A percentile compares a stretch with the other conserved stretches of the same genome.
Conservation (phyloP, 495 filamentous ascomycete species). For the Penicillium atrosanguineum region DNA sequence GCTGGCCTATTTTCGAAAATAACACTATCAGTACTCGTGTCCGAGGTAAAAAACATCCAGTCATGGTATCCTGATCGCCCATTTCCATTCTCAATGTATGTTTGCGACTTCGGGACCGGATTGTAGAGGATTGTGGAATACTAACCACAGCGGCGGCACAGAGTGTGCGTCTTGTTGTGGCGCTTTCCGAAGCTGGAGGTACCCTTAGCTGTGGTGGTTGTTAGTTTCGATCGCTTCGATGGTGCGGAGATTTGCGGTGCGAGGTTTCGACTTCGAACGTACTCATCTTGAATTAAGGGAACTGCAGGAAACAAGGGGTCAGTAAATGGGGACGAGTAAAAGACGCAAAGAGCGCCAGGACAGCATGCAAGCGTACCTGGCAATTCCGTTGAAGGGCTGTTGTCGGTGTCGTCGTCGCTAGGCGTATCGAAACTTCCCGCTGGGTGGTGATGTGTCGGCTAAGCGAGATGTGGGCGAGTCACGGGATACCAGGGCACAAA, state of each 20-base stretch:
- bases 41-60: conserved; percentile 3
- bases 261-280: conserved; percentile 38
- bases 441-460: conserved; percentile 37
- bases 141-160: conserved; percentile 99
- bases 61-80: conserved; percentile 15
- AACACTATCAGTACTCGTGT: conserved; percentile 27
- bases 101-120: conserved; percentile 23
- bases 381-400: conserved; percentile 52
- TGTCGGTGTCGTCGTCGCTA: conserved; percentile 51
- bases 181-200: conserved; percentile 96
- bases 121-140: conserved; percentile 34
- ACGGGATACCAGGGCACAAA: conserved; percentile 33
- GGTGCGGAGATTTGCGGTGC: conserved; percentile 24
- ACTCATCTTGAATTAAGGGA: conserved; percentile 67
- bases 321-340: conserved; percentile 8
- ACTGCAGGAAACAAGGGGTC: conserved; percentile 27
- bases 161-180: conserved; percentile 99
- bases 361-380: conserved; percentile 40
- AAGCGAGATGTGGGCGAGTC: conserved; percentile 41
- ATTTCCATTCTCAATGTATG: conserved; percentile 17
- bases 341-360: background rate
- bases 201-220: conserved; percentile 71
- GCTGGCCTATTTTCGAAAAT: conserved; percentile 62
- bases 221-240: conserved; percentile 42
- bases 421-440: conserved; percentile 45